Percentiles rank a stretch among this genome's conserved stretches.
Conservation (phyloP, 2,329 filamentous ascomycete genomes). For the Periconia sp. region DNA sequence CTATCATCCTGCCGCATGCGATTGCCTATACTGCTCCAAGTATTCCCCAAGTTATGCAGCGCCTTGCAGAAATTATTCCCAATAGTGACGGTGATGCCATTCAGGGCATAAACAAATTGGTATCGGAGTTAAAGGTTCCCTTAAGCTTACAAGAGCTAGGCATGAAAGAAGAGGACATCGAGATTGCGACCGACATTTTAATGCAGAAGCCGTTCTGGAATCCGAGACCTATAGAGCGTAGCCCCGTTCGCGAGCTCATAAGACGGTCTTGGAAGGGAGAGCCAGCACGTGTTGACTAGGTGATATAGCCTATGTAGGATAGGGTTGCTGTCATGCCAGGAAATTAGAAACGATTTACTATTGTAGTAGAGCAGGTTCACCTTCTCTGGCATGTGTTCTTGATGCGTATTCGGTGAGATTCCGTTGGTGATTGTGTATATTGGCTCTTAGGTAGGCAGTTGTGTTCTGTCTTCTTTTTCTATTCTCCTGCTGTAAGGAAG, state of each 20-base stretch:
- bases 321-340: too few species aligned
- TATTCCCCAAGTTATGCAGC: conserved; percentile 59
- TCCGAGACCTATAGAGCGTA: conserved; percentile 60
- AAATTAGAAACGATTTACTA: too few species aligned
- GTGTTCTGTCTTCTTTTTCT: too few species aligned
- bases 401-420: too few species aligned
- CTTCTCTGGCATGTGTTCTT: too few species aligned
- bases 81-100: conserved; percentile 65
- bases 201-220: conserved; percentile 66
- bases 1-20: conserved; percentile 67
- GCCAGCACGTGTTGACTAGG: conserved; percentile 58
- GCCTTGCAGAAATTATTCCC: conserved; percentile 60
- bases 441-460: too few species aligned
- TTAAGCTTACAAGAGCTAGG: conserved; percentile 61
- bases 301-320: too few species aligned
- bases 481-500: too few species aligned
- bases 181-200: conserved; percentile 65
- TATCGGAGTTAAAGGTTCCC: conserved; percentile 61
- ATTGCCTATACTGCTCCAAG: conserved; percentile 66
- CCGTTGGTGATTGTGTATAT: too few species aligned
- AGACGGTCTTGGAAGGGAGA: conserved; percentile 68
- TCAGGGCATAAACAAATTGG: conserved; percentile 61
- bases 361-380: too few species aligned
- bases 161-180: conserved; percentile 66
- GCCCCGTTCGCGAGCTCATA: conserved; percentile 61